Conservation (phyloP, 2,329 filamentous ascomycete genomes). For the Phialophora verrucosa region DNA sequence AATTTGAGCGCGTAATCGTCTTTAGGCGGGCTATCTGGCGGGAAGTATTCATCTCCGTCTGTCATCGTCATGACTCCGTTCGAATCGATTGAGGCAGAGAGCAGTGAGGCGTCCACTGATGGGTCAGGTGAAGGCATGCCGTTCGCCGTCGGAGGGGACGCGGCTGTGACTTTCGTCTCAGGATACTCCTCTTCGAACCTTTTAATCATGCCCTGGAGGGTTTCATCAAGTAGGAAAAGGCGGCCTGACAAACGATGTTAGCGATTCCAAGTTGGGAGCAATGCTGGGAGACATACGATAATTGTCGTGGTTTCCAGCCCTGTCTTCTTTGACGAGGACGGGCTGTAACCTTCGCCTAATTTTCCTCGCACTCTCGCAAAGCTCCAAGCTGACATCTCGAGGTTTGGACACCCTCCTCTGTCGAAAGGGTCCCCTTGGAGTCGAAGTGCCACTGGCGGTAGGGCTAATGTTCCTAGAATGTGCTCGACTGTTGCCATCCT, state of each 20-base stretch:
- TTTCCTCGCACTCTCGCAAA: slow-evolving; percentile 85
- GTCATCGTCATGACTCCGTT: slow-evolving; percentile 23
- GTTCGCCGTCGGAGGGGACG: slow-evolving; percentile 26
- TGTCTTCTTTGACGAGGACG: slow-evolving; percentile 76
- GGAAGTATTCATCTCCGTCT: slow-evolving; percentile 36
- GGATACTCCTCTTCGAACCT: slow-evolving; percentile 97
- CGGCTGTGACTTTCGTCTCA: slow-evolving; percentile 59
- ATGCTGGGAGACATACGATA: slow-evolving; percentile 67
- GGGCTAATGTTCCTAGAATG: slow-evolving; percentile 48
- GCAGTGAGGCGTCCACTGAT: slow-evolving; percentile 27
- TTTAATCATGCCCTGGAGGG: slow-evolving; percentile 87
- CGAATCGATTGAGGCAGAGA: slow-evolving; percentile 31
- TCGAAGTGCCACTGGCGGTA: slow-evolving; percentile 59
- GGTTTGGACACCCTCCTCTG: slow-evolving; percentile 65
- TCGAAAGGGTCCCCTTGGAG: slow-evolving; percentile 58
- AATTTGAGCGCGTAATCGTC: slow-evolving; percentile 55
- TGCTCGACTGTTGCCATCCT: slow-evolving; percentile 58
- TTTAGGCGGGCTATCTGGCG: slow-evolving; percentile 46
- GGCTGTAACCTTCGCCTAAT: slow-evolving; percentile 83
- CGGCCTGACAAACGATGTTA: slow-evolving; percentile 60
- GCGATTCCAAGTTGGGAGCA: slow-evolving; percentile 31
- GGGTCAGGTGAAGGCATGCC: slow-evolving; percentile 31
- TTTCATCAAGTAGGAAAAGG: slow-evolving; percentile 84
- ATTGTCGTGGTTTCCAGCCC: slow-evolving; percentile 72
- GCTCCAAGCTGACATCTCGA: slow-evolving; percentile 90